Conservation (phyloP, 2,329 filamentous ascomycete genomes). For the Fusarium camptoceras region DNA sequence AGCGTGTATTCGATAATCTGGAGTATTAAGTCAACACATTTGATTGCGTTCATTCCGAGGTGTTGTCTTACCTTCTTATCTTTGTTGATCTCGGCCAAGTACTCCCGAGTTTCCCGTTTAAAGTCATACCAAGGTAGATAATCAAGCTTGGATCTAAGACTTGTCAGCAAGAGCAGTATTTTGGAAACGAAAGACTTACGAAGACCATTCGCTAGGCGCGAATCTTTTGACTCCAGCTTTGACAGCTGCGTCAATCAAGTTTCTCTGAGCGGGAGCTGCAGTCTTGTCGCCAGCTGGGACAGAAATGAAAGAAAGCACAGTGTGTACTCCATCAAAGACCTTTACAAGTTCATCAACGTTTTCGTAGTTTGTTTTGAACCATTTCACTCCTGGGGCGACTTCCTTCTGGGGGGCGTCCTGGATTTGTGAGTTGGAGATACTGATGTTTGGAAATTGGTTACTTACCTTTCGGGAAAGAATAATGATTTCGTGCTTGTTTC, state of each 20-base stretch:
- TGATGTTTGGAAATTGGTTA: rapidly evolving
- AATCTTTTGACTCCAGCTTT: slow-evolving; percentile 70
- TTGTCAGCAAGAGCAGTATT: not conserved
- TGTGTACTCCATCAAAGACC: slow-evolving; percentile 60
- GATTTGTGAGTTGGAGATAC: not conserved
- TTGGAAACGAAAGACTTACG: slow-evolving; percentile 43
- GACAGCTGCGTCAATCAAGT: slow-evolving; percentile 68
- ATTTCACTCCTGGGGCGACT: slow-evolving; percentile 14
- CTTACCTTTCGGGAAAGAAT: slow-evolving; percentile 61
- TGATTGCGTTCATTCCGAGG: rapidly evolving
- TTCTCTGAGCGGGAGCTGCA: slow-evolving; percentile 40
- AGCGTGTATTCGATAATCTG: slow-evolving; percentile 67
- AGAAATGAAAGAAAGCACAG: slow-evolving; percentile 64
- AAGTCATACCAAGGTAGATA: slow-evolving; percentile 31
- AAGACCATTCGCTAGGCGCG: slow-evolving; percentile 69
- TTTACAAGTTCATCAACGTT: slow-evolving; percentile 48
- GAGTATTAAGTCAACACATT: rapidly evolving
- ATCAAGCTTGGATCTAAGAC: slow-evolving; percentile 11
- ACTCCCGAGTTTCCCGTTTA: slow-evolving; percentile 62
- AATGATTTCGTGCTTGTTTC: slow-evolving; percentile 63
- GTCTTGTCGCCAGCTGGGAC: slow-evolving; percentile 44
- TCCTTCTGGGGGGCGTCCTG: slow-evolving; percentile 23
- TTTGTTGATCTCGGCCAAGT: slow-evolving; percentile 64
- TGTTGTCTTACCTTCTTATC: slow-evolving; percentile 53
- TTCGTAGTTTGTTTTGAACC: slow-evolving; percentile 50